Conservation (phyloP, 2,329 filamentous ascomycete genomes). For the Lasiodiplodia gonubiensis region DNA sequence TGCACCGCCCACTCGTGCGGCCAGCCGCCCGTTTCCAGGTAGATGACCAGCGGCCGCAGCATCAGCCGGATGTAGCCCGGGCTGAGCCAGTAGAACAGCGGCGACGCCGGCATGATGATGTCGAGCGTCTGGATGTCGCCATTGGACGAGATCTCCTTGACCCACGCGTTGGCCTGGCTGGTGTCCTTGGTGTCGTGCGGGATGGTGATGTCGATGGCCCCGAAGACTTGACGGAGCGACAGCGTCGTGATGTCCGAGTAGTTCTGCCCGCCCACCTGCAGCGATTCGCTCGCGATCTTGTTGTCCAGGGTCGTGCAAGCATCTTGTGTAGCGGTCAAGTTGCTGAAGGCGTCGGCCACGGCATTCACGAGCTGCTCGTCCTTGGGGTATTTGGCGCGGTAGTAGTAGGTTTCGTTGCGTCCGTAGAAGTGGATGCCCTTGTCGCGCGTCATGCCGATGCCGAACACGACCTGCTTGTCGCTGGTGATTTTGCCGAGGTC, state of each 20-base stretch:
- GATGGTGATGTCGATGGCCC: constrained; percentile 49
- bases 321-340: constrained; percentile 44
- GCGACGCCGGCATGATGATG: constrained; percentile 51
- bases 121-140: constrained; percentile 53
- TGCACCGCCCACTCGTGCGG: constrained; percentile 47
- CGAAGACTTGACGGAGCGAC: constrained; percentile 50
- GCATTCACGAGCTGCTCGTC: constrained; percentile 39
- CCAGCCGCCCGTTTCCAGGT: constrained; percentile 50
- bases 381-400: constrained; percentile 42
- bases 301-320: constrained; percentile 45
- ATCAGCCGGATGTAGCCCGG: constrained; percentile 53
- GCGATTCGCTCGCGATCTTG: constrained; percentile 39
- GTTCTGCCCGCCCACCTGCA: constrained; percentile 43
- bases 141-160: constrained; percentile 53
- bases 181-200: constrained; percentile 39
- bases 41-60: constrained; percentile 51
- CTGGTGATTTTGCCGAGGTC: constrained; percentile 44
- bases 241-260: constrained; percentile 51
- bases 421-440: constrained; percentile 50
- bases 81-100: constrained; percentile 51
- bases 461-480: constrained; percentile 46
- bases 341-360: constrained; percentile 48
- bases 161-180: constrained; percentile 44
- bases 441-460: constrained; percentile 49
- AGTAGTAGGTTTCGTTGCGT: constrained; percentile 48